Evolutionary conservation across 768 basidiomycete genomes (phyloP), one percentile per base, ranked within the genome.

Genomic region (Lenzites betulinus): DNA sequence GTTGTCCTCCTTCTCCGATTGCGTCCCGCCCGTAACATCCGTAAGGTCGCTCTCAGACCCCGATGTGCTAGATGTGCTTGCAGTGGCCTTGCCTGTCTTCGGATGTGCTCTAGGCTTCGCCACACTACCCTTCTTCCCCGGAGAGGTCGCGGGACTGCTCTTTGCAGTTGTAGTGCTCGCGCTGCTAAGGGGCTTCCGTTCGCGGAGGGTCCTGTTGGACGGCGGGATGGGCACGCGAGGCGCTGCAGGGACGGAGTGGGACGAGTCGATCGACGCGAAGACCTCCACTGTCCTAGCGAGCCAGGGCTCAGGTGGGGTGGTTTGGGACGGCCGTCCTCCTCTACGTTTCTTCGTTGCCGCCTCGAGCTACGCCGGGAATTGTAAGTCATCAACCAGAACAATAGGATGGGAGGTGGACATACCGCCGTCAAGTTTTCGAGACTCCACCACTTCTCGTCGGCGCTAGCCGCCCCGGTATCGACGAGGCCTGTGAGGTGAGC

Each of bases 401-500:
- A 62, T 26, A n/a, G 0, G 15, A 22, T 50, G 30, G 7, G 1
- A 15, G 20, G 8, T 20, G 26, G 26, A 70, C 77, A 11, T 54
- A 90, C 89, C 76, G 86, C 81, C 26, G 69, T 61, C 7, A 93
- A 78, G 54, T 89, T 88, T 16, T 81, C 78, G 6, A 80, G 55
- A 51, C 64, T 74, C 91, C 92, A 93, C 90, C 91, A 93, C 6
- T 42, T 53, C 41, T 72, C 63, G n/a, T 69, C 74, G 9, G 66
- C 63, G 8, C 68, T 50, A 2, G 30, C 58, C 12, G 46, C 41
- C 2, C 60, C 62, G 12, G 30, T 70, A 46, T 76, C 79, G 1
- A 77, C 78, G 22, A 98, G 74, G 4, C 95, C 95, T 7, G 77
- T 76, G 1, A 96, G 72, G 70, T 94, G 90, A 0, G 93, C 90